A percentile compares a stretch with the other conserved stretches of the same genome.
These are phyloP conservation scores for Lepiota venenata DNA, from an alignment of 768 basidiomycete genomes.

Conservation along the genomic window DNA sequence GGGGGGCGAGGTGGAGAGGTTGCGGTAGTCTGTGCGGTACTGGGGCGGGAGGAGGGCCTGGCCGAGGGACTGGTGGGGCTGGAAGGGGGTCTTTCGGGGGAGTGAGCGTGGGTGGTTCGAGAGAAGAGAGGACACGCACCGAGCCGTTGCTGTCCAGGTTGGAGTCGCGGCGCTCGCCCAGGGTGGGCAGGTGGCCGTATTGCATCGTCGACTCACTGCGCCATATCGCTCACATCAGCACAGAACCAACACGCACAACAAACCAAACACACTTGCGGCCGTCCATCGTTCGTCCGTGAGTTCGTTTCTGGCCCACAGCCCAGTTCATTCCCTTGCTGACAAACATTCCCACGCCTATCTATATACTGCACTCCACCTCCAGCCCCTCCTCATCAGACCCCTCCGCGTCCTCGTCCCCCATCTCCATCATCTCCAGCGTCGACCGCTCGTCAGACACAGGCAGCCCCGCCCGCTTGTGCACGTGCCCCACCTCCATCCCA, in stretches of 20 bases:
- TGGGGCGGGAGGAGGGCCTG: conserved; percentile 47
- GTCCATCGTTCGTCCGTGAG: conserved; percentile 18
- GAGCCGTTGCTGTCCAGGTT: conserved; percentile 57
- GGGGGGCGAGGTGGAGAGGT: conserved; percentile 36
- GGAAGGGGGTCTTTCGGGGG: conserved; percentile 42
- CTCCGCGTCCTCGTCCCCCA: conserved; percentile 41
- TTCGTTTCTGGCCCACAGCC: conserved; percentile 16
- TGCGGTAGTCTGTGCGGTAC: conserved; percentile 29
- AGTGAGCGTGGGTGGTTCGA: conserved; percentile 25
- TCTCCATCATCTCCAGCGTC: conserved; percentile 26
- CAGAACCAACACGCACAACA: conserved; percentile 10
- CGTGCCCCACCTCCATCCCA: conserved; percentile 25
- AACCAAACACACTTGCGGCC: conserved; percentile 15
- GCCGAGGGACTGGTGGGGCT: conserved; percentile 55
- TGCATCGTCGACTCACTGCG: conserved; percentile 57
- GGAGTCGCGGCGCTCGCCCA: conserved; percentile 50
- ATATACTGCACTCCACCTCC: conserved; percentile 21
- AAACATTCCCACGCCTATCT: conserved; percentile 9
- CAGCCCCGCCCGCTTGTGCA: conserved; percentile 20
- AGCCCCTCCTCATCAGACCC: conserved; percentile 36
- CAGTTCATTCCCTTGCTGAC: conserved; percentile 14
- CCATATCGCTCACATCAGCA: conserved; percentile 8
- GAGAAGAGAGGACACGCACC: conserved; percentile 36
- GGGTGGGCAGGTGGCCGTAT: conserved; percentile 51
- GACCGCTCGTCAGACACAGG: conserved; percentile 26